Conservation (phyloP, 768 basidiomycete genomes). For the Boletellus sp. region DNA sequence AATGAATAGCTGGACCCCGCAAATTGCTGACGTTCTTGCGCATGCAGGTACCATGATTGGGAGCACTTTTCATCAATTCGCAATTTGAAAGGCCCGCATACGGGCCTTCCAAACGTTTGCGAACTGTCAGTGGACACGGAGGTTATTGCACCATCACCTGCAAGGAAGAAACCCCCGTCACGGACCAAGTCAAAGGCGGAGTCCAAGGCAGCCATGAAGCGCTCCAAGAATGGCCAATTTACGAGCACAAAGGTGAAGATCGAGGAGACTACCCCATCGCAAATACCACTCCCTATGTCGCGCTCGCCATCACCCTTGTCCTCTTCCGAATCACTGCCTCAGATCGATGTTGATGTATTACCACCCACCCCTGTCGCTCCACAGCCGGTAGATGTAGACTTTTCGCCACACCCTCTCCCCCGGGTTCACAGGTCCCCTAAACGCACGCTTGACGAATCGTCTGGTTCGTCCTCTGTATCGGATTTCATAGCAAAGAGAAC, state of each 20-base stretch:
- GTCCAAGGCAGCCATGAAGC: conserved; percentile 15
- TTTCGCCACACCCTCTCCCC: conserved; percentile 17
- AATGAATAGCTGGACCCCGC: too few species aligned
- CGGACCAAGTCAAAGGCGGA: conserved; percentile 28
- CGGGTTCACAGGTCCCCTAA: conserved; percentile 51
- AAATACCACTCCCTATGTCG: conserved; percentile 38
- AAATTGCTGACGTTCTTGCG: conserved; percentile 10
- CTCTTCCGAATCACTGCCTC: conserved; percentile 19
- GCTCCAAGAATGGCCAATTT: conserved; percentile 25
- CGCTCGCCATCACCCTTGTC: conserved; percentile 36
- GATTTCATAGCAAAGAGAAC: conserved; percentile 36
- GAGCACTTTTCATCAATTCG: conserved; percentile 95
- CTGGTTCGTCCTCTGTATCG: conserved; percentile 38
- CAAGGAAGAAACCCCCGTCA: conserved; percentile 35
- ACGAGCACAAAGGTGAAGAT: conserved; percentile 17
- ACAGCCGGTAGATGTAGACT: conserved; percentile 8
- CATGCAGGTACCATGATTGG: conserved; percentile 81
- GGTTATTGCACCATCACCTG: conserved; percentile 28
- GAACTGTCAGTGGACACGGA: conserved; percentile 43
- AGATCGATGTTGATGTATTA: conserved; percentile 27
- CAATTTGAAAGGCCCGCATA: conserved; percentile 79
- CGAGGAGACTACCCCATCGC: conserved; percentile 27
- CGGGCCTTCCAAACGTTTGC: conserved; percentile 61
- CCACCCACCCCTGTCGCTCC: conserved; percentile 26
- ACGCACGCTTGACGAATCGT: conserved; percentile 57